Base-by-base conservation (phyloP, 306 rosid genomes). In the Sesbania bispinosa region DNA sequence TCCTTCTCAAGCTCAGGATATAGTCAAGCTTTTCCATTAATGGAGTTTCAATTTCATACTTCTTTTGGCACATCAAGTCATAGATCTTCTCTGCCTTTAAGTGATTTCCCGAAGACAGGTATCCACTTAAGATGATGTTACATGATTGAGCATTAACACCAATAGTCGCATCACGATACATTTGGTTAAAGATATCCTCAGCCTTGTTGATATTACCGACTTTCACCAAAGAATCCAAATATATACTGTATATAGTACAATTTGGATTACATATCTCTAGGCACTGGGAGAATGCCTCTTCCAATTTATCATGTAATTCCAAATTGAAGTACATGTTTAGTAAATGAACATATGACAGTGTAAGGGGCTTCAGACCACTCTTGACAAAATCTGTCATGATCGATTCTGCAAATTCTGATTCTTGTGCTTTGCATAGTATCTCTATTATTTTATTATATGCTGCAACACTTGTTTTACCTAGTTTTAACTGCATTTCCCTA, bases 171-270 rank as follows among this genome's bases (percentile, higher is more conserved):
- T 86, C 84, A 48, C 71, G 58, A 38, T 69, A 78, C 97, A 93
- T 90, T 62, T 55, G 76, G 57, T 38, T 65, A 77, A 93, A 90
- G 77, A 90, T 75, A 67, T 86, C 88, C 79, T 82, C 96, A 5
- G 97, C 97, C 81, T 80, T 89, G 78, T 83, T 82, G 79, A 88
- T 61, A 45, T 88, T 80, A 57, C 96, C 89, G 26, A 84, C 84
- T 65, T 86, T 89, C 71, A 93, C 97, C 86, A 89, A 87, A 63
- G 96, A 88, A 79, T 90, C 86, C 87, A 93, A 76, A 84, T 87
- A 93, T 84, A 88, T 86, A 55, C 81, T 86, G 73, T 80, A 90
- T 70, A 87, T 53, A 4, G 87, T 84, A 79, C 85, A 76, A 74
- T 81, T 88, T n/a, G 94, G 96, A 68, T 81, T 83, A 36, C 96